These are phyloP conservation scores for Fusarium clavum DNA, from an alignment of 2,329 filamentous ascomycete genomes.

Conservation along the genomic window DNA sequence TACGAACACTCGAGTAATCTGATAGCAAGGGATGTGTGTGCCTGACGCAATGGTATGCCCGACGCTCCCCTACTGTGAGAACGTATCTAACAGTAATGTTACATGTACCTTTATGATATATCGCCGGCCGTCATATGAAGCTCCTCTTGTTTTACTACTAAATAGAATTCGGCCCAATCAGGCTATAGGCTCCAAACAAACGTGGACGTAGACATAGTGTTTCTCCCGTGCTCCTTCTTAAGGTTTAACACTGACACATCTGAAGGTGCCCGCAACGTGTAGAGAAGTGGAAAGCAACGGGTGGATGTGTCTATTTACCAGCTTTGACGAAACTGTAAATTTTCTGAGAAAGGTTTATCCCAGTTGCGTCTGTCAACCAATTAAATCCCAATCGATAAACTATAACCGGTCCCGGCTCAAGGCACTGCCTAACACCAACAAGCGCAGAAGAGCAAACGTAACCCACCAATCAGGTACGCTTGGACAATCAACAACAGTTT, in stretches of 20 bases:
- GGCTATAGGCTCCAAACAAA: background rate
- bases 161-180: background rate
- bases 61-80: background rate
- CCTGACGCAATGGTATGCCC: background rate
- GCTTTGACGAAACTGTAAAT: background rate
- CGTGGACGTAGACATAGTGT: no score
- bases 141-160: background rate
- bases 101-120: background rate
- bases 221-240: no score
- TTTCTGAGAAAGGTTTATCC: background rate
- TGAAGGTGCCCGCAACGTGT: background rate
- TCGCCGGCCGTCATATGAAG: background rate
- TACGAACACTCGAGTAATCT: background rate
- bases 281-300: background rate
- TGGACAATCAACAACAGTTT: no score
- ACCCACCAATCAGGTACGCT: no score
- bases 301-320: background rate
- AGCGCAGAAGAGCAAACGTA: background rate
- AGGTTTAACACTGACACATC: no score
- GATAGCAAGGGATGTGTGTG: background rate
- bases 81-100: background rate
- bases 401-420: background rate
- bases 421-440: background rate
- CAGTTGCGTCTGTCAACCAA: background rate
- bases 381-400: background rate